Base-by-base conservation (phyloP, 176 grass and related monocot species). In the Carex myosuroides region DNA sequence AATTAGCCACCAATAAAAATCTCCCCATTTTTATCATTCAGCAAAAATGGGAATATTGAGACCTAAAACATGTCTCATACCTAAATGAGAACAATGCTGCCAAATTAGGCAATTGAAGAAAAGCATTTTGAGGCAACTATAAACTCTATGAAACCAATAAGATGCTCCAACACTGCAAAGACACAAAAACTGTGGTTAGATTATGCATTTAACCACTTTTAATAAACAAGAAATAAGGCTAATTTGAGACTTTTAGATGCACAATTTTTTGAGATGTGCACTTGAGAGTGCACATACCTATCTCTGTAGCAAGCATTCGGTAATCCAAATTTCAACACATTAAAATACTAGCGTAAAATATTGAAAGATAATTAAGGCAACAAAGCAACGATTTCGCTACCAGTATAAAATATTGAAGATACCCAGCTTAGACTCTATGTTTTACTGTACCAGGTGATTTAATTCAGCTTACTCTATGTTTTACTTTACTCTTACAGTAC, bases 1-100 rank as follows among this genome's bases (percentile, higher is more conserved):
- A 76, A 76, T 76, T 21, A 67, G 60, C 80, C 80, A 67, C 39
- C 80, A 67, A 26, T 67, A 82, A 52, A 66, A 35, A 42, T 81
- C 29, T 37, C 32, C 77, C 42, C 24, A 70, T 37, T 33, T 50
- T 61, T 18, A 10, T 80, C 42, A 24, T 52, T n/a, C 42, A 52
- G 10, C 70, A 52, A 74, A 74, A 72, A 29, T 29, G 41, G 21
- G 69, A 20, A 50, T 50, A 74, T 74, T 44, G 42, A 72, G n/a
- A 74, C 42, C n/a, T 52, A 70, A 41, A 65, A 50, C 17, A 50
- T 13, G 1, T 72, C 44, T 75, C 71, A 53, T 75, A 53, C n/a
- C 71, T 75, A 75, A 52, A 75, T 53, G 71, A 26, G 42, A 53
- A 75, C 71, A 75, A 2, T 39, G 78, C 11, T 63, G n/a, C 8